Percentiles rank a stretch among this genome's conserved stretches.
phyloP scores from a whole-genome alignment of 2,329 filamentous ascomycete species.

The Fusarium longipes region DNA sequence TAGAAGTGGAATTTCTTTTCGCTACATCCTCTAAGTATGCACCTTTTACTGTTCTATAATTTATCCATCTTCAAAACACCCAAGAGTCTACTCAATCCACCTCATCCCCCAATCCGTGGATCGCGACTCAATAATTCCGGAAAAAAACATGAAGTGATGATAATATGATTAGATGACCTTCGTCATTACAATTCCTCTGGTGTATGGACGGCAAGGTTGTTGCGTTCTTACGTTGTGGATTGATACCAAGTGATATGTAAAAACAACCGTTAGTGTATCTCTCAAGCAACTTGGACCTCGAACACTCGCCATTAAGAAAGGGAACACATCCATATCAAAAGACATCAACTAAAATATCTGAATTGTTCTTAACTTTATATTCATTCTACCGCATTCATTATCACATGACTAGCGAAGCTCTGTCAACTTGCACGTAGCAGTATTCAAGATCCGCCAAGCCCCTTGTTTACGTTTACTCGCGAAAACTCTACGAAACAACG shows the following conservation, averaged over 20 bases:
- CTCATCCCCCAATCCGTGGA: not conserved
- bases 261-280: not conserved
- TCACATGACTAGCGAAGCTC: not conserved
- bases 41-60: no score
- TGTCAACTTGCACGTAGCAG: not conserved
- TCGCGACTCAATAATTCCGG: not conserved
- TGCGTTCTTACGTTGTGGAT: not conserved
- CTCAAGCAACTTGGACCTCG: no score
- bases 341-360: fast-evolving
- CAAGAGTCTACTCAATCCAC: no score
- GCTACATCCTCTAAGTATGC: no score
- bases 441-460: not conserved
- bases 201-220: no score
- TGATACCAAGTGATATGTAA: not conserved
- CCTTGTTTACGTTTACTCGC: not conserved
- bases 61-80: no score
- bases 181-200: no score
- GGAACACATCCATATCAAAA: fast-evolving
- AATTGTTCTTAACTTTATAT: no score
- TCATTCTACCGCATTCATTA: no score
- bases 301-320: not conserved
- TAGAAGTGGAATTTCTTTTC: no score
- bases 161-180: no score
- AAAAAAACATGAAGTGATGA: not conserved
- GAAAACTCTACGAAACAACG: not conserved